Base-by-base conservation (phyloP, 2,329 filamentous ascomycete genomes). In the Aspergillus sp. region DNA sequence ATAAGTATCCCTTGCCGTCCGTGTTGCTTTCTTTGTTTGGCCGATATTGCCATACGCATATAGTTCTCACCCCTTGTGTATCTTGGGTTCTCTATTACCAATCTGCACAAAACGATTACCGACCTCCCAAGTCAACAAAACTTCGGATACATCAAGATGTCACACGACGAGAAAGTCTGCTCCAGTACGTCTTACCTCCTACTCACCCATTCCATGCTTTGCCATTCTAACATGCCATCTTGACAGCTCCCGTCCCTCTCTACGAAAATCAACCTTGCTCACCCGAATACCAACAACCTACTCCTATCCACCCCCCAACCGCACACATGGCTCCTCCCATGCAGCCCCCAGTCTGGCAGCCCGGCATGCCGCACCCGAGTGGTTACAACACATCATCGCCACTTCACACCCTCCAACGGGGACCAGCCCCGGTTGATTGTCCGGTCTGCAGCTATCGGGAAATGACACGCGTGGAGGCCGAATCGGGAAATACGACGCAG, bases 371-470 rank as follows among this genome's bases (percentile, higher is more conserved):
- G 3, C 65, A 66, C 7, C 63, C 65, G 1, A 71, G 64, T 49
- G 60, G 64, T 18, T 73, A 73, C 63, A 62, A 61, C 18, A 65
- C 58, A 1, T 63, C 67, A 0, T 58, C 67, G 0, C 70, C 71
- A 2, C 56, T 73, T 20, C 68, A 71, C 20, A 60, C 65, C 1
- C 60, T 73, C 3, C 68, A 69, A 49, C 67, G 67, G 0, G 69
- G 67, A 2, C 70, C 80, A 1, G 75, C 77, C 6, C 79, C 78
- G 0, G 79, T 78, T 1, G 80, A 82, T 60, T 83, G 81, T 64
- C 81, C 80, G 0, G 71, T 73, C 4, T 83, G 81, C 51, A 75
- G 77, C 6, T 68, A 75, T 54, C 67, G 81, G 2, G 67, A 73
- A 57, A 67, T 73, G 65, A 73, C 71, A 0, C 61, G 65, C 9